These are phyloP conservation scores for Darksidea phi DNA, from an alignment of 495 filamentous ascomycete genomes.

Conservation along the genomic window DNA sequence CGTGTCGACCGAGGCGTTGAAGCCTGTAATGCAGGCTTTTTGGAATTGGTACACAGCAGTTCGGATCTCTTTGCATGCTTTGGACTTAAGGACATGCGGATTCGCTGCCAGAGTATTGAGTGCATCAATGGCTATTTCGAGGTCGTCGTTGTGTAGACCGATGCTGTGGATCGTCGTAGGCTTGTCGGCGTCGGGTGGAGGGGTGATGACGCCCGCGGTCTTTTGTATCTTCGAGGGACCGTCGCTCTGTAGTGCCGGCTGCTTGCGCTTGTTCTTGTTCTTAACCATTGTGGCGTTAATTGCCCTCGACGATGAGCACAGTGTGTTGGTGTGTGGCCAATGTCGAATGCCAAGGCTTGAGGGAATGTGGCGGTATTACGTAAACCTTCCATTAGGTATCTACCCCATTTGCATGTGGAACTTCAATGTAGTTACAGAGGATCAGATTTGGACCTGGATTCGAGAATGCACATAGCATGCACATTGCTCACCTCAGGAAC, in stretches of 20 bases:
- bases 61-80: conserved; percentile 49
- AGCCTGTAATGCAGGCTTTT: conserved; percentile 48
- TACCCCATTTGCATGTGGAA: no score
- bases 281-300: conserved; percentile 9
- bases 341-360: no score
- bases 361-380: no score
- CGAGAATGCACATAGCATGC: no score
- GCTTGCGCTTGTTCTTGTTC: conserved; percentile 14
- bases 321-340: no score
- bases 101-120: conserved; percentile 45
- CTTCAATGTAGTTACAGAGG: no score
- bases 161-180: conserved; percentile 40
- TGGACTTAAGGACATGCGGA: conserved; percentile 48
- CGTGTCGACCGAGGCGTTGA: conserved; percentile 41
- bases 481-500: no score
- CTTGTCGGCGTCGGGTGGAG: conserved; percentile 40
- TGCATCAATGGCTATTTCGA: conserved; percentile 50
- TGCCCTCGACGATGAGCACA: no score
- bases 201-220: conserved; percentile 38
- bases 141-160: conserved; percentile 45
- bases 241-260: neutral
- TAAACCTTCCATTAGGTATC: no score
- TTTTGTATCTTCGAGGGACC: neutral
- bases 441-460: no score
- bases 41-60: conserved; percentile 50